Evolutionary conservation across 345 rosid species (phyloP), one percentile per base, ranked within the genome.

Genomic region (Firmiana major): DNA sequence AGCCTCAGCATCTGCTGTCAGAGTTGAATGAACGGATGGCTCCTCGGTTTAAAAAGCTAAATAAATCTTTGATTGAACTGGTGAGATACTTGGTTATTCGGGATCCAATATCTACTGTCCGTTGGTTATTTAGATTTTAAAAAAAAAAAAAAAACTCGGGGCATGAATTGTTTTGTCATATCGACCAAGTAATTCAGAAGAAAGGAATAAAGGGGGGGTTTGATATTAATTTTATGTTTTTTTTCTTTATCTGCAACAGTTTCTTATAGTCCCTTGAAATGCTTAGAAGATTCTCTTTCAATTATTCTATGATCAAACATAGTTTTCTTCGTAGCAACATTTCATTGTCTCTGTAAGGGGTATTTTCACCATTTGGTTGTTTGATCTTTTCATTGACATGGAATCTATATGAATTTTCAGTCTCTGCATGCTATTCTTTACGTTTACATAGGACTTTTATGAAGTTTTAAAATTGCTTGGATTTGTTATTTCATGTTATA

Each of bases 11-110:
- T 76, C 80, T 95, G 84, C 75, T 95, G 83, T 86, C 93, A 40
- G 96, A 92, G 85, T 76, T 93, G 80, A 93, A 95, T 82, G 71
- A 86, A 79, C 84, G 62, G 63, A 93, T 95, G 98, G 94, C 88
- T 80, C 93, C 99, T 76, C 94, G 84, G 74, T 96, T 83, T 87
- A 84, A 82, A 17, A 93, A 88, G 81, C 84, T 93, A 74, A 93
- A 96, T 83, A 92, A 96, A 85, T 85, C 91, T 81, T 82, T 92
- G 83, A 87, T 90, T 24, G 97, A 92, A 68, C 77, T 89, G 92
- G 98, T 93, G 75, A 80, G 88, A 71, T 13, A 75, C 68, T 19
- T 53, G 53, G 51, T 58, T 12, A 36, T 67, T 73, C 45, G 31
- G 42, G 51, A 57, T 59, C 28, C 48, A 31, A 70, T 53, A 38